phyloP scores from a whole-genome alignment of 1,139 yeast species.

The Pichia sp. region DNA sequence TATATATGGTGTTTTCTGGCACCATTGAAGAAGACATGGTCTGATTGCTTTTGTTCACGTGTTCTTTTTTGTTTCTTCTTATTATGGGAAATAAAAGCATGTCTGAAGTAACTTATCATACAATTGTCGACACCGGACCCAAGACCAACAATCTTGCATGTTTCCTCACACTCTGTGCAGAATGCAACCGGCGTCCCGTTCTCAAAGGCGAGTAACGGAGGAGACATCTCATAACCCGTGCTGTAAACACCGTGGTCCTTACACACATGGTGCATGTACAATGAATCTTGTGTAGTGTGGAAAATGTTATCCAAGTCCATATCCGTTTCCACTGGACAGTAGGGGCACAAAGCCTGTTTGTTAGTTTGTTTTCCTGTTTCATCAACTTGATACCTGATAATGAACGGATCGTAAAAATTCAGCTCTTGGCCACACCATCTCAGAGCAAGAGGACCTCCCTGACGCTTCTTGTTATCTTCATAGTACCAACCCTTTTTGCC shows the following conservation, averaged over 20 bases:
- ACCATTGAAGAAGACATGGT: slow-evolving; percentile 7
- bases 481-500: slow-evolving; percentile 16
- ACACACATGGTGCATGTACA: slow-evolving; percentile 32
- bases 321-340: slow-evolving; percentile 20
- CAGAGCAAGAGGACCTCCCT: slow-evolving; percentile 16
- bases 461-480: slow-evolving; percentile 5
- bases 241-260: slow-evolving; percentile 32
- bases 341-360: slow-evolving; percentile 30
- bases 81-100: slow-evolving; percentile 5
- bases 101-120: slow-evolving; percentile 11
- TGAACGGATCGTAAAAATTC: slow-evolving; percentile 28
- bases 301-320: slow-evolving; percentile 19
- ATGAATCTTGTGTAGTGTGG: slow-evolving; percentile 26
- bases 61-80: slow-evolving; percentile 7
- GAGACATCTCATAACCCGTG: slow-evolving; percentile 29
- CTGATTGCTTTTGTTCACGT: slow-evolving; percentile 4
- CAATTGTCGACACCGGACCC: slow-evolving; percentile 1
- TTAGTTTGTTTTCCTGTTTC: slow-evolving; percentile 15
- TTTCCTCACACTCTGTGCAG: slow-evolving; percentile 9
- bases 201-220: slow-evolving; percentile 20
- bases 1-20: not conserved
- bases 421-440: slow-evolving; percentile 21
- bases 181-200: not conserved
- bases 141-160: not conserved
- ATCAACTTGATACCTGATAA: slow-evolving; percentile 21